Evolutionary conservation across 306 rosid species (phyloP).

Genomic region (Castanea sativa): DNA sequence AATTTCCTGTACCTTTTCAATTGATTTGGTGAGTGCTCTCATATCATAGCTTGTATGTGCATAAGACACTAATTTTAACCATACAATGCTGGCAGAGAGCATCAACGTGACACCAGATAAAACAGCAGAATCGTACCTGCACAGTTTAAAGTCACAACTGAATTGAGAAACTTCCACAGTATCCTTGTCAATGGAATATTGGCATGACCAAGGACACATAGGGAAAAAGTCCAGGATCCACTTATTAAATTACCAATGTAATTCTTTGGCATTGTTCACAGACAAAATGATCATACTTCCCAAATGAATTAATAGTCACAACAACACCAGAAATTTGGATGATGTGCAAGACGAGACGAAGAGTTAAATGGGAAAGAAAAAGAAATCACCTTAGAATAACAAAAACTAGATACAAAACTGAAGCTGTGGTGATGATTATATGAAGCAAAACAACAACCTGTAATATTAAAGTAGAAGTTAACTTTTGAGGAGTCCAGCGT

Average conservation of each 20-base stretch:
- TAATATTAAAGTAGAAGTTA: constrained; percentile 22
- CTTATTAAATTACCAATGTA: neutral
- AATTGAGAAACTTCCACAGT: constrained; percentile 7
- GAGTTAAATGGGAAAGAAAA: constrained; percentile 1
- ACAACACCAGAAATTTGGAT: neutral
- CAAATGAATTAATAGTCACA: neutral
- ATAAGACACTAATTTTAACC: constrained; percentile 91
- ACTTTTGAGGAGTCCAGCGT: neutral
- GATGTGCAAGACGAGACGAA: neutral
- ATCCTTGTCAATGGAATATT: constrained; percentile 16
- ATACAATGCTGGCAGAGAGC: constrained; percentile 73
- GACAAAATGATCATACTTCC: neutral
- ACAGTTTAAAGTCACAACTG: constrained; percentile 16
- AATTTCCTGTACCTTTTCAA: constrained; percentile 61
- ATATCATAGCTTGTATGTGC: constrained; percentile 81
- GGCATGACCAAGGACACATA: neutral
- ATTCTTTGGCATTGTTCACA: neutral
- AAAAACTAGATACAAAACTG: constrained; percentile 63
- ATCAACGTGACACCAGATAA: constrained; percentile 76
- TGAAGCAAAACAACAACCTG: constrained; percentile 78
- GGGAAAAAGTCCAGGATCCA: neutral
- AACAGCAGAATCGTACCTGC: constrained; percentile 88
- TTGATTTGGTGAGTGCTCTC: constrained; percentile 50
- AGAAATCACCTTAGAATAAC: constrained; percentile 76
- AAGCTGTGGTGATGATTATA: constrained; percentile 50